These are phyloP conservation scores for Aspergillus diversus DNA, from an alignment of 495 filamentous ascomycete genomes.

Conservation along the genomic window DNA sequence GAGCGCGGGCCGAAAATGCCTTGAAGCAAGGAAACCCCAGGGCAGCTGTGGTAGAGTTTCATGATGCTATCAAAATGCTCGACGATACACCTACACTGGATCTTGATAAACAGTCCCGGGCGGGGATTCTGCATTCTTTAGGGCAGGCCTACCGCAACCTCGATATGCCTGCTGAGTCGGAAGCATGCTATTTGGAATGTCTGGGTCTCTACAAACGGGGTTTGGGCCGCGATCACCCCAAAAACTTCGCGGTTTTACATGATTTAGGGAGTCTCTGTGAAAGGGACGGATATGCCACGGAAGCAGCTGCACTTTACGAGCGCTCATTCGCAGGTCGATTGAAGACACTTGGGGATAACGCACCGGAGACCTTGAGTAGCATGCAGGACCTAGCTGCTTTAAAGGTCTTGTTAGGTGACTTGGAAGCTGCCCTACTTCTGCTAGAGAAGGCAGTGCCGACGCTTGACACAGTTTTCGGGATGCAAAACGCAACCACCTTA, in stretches of 20 bases:
- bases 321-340: conserved; percentile 36
- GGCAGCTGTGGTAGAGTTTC: conserved; percentile 31
- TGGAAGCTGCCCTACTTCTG: conserved; percentile 33
- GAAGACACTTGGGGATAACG: conserved; percentile 34
- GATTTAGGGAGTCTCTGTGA: conserved; percentile 35
- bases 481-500: conserved; percentile 34
- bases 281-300: conserved; percentile 35
- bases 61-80: conserved; percentile 31
- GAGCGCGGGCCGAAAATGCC: conserved; percentile 26
- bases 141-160: conserved; percentile 33
- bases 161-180: conserved; percentile 30
- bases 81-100: conserved; percentile 29
- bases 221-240: conserved; percentile 32
- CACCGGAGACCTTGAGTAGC: conserved; percentile 35
- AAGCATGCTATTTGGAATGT: conserved; percentile 33
- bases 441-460: conserved; percentile 36
- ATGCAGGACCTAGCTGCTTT: conserved; percentile 38
- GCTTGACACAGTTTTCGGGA: conserved; percentile 34
- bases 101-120: conserved; percentile 28
- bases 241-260: conserved; percentile 32
- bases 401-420: conserved; percentile 32
- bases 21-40: conserved; percentile 26
- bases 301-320: conserved; percentile 37
- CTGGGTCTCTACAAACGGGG: conserved; percentile 33
- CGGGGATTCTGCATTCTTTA: conserved; percentile 31